Evolutionary conservation across 2,329 filamentous ascomycete species (phyloP).

Genomic region (Dendryphion nanum): DNA sequence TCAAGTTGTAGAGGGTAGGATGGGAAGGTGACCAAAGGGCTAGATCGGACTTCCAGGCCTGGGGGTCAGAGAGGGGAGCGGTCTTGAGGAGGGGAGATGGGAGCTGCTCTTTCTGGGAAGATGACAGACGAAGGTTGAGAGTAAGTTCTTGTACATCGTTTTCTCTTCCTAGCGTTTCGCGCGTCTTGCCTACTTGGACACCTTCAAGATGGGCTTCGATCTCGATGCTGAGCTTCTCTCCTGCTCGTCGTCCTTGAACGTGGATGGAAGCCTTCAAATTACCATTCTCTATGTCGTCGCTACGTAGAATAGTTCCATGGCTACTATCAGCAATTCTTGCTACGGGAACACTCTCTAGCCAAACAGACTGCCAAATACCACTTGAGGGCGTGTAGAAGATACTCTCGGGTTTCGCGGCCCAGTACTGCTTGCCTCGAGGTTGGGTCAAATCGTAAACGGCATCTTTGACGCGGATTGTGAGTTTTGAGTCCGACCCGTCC

Average conservation of each 20-base stretch:
- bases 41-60: slow-evolving; percentile 54
- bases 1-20: slow-evolving; percentile 57
- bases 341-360: slow-evolving; percentile 56
- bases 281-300: slow-evolving; percentile 54
- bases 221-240: slow-evolving; percentile 50
- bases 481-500: slow-evolving; percentile 11
- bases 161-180: slow-evolving; percentile 48
- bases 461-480: slow-evolving; percentile 62
- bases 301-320: slow-evolving; percentile 57
- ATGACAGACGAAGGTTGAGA: slow-evolving; percentile 49
- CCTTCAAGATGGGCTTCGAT: slow-evolving; percentile 56
- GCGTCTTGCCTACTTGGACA: slow-evolving; percentile 45
- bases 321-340: slow-evolving; percentile 56
- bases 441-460: slow-evolving; percentile 64
- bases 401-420: slow-evolving; percentile 59
- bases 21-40: slow-evolving; percentile 63
- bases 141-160: slow-evolving; percentile 50
- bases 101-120: slow-evolving; percentile 42
- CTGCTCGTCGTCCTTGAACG: slow-evolving; percentile 50
- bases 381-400: slow-evolving; percentile 60
- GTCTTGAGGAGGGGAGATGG: slow-evolving; percentile 20
- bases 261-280: slow-evolving; percentile 52
- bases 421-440: slow-evolving; percentile 67
- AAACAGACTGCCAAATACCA: slow-evolving; percentile 60
- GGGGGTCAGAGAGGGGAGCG: slow-evolving; percentile 39